Evolutionary conservation across 2,329 filamentous ascomycete species (phyloP).

Genomic region (Clarireedia monteithiana): DNA sequence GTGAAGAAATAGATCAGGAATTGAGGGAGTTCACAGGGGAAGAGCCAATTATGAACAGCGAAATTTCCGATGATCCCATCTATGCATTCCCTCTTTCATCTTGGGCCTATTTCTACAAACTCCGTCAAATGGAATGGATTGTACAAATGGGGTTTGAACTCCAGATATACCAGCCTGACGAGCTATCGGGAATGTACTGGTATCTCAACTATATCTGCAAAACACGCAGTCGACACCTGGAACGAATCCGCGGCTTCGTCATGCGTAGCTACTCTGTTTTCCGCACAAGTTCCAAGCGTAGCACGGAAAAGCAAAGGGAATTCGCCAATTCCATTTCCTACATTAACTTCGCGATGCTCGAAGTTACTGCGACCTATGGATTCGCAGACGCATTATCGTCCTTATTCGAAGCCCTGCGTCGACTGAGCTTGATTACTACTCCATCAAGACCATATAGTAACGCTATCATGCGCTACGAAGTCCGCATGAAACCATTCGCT

Average conservation of each 20-base stretch:
- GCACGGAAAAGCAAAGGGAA: constrained; percentile 27
- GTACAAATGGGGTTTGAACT: constrained; percentile 92
- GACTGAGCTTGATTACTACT: constrained; percentile 32
- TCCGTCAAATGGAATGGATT: constrained; percentile 80
- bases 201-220: constrained; percentile 70
- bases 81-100: constrained; percentile 70
- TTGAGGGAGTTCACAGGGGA: constrained; percentile 56
- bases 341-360: constrained; percentile 53
- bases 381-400: constrained; percentile 42
- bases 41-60: constrained; percentile 44
- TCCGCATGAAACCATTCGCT: constrained; percentile 65
- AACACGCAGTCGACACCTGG: constrained; percentile 53
- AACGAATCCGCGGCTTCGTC: constrained; percentile 64
- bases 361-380: constrained; percentile 53
- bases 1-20: constrained; percentile 66
- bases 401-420: constrained; percentile 45
- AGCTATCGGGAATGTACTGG: constrained; percentile 85
- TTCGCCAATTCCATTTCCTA: constrained; percentile 44
- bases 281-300: constrained; percentile 9
- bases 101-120: constrained; percentile 86
- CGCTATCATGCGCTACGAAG: constrained; percentile 52
- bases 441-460: constrained; percentile 45
- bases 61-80: constrained; percentile 43
- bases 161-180: constrained; percentile 78
- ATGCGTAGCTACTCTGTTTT: constrained; percentile 23